Evolutionary conservation across 2,329 filamentous ascomycete genomes (phyloP).

Genomic region (Trichoderma sp.): DNA sequence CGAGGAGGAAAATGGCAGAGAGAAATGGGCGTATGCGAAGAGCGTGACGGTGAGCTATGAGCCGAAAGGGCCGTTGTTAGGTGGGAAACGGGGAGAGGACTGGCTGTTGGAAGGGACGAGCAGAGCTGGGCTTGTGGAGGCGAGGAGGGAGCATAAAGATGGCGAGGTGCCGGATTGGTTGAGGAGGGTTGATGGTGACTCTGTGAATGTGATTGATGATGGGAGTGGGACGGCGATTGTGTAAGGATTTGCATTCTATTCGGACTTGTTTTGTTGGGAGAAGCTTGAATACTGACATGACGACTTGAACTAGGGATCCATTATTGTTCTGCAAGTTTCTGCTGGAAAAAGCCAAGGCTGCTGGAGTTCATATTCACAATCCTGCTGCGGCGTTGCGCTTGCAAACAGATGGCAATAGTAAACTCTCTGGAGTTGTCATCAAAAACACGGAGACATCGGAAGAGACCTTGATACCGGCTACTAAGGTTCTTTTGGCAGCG

Average conservation of each 20-base stretch:
- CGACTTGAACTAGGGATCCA: constrained; percentile 58
- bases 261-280: neutral
- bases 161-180: constrained; percentile 38
- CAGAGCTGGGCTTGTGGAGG: constrained; percentile 53
- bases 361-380: constrained; percentile 67
- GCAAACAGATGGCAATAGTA: constrained; percentile 50
- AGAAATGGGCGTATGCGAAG: constrained; percentile 52
- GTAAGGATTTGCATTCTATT: constrained; percentile 44
- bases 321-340: constrained; percentile 66
- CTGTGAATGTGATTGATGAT: constrained; percentile 62
- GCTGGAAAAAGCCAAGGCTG: constrained; percentile 55
- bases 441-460: constrained; percentile 45
- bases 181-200: constrained; percentile 51
- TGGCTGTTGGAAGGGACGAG: constrained; percentile 68
- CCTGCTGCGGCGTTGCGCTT: constrained; percentile 60
- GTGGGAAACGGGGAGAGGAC: constrained; percentile 54
- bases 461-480: constrained; percentile 60
- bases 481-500: constrained; percentile 65
- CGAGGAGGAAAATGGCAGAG: constrained; percentile 55
- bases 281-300: neutral
- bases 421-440: constrained; percentile 56
- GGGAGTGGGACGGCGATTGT: constrained; percentile 65
- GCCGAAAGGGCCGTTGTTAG: constrained; percentile 40
- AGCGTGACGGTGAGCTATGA: constrained; percentile 61
- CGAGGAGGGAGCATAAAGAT: constrained; percentile 34